These are phyloP conservation scores for Tagetes erecta DNA, from an alignment of 129 eudicot genomes.

Conservation along the genomic window DNA sequence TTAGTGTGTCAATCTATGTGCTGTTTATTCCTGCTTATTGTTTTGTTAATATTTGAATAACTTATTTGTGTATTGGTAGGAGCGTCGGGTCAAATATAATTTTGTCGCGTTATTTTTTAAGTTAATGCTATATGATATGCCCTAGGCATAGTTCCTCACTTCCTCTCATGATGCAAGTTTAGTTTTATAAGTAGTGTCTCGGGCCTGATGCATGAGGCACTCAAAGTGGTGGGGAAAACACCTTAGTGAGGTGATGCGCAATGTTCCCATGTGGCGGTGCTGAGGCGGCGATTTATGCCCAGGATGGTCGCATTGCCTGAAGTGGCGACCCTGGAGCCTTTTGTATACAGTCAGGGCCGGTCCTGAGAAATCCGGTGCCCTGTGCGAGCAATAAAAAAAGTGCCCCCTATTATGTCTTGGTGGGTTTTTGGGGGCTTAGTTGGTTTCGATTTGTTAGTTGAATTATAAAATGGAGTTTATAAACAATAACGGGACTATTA, in stretches of 20 bases:
- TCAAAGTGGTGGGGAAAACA: background rate
- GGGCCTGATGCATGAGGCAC: background rate
- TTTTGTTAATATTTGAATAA: background rate
- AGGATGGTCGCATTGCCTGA: no score
- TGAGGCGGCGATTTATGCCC: no score
- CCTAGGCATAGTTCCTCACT: background rate
- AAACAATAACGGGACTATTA: no score
- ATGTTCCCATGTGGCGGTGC: background rate
- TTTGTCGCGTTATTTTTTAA: background rate
- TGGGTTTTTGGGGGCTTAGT: no score
- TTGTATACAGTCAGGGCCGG: no score
- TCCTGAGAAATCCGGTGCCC: no score
- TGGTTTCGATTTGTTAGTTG: no score
- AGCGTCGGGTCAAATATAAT: background rate
- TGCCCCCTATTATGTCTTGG: no score
- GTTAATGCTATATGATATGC: background rate
- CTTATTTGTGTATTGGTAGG: background rate
- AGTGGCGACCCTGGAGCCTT: no score
- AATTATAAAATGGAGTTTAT: no score
- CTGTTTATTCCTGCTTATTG: background rate
- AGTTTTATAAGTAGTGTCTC: background rate
- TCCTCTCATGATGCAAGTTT: background rate
- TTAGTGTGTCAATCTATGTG: background rate
- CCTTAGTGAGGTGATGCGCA: background rate
- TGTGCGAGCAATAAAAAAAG: no score